Evolutionary conservation across 2,329 filamentous ascomycete species (phyloP).

Genomic region (Fusarium pseudonygamai): DNA sequence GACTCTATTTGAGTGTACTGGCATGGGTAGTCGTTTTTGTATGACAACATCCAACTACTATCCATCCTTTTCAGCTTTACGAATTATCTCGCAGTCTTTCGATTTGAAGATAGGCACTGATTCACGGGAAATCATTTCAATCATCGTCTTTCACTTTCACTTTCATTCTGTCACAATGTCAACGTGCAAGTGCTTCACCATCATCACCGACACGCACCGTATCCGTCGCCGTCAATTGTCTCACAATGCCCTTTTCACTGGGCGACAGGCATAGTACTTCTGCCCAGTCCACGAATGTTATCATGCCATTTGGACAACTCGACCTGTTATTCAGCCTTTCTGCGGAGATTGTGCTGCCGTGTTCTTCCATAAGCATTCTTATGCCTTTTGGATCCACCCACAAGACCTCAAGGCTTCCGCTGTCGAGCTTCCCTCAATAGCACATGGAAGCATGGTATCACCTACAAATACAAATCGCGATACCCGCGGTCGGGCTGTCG

Average conservation of each 20-base stretch:
- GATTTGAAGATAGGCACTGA: neutral
- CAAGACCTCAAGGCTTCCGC: constrained; percentile 23
- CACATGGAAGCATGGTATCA: neutral
- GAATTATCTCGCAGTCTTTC: neutral
- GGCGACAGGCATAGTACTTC: constrained; percentile 44
- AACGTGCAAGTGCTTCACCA: constrained; percentile 42
- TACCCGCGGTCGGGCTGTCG: neutral
- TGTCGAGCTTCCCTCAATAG: neutral
- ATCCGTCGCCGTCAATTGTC: constrained; percentile 4
- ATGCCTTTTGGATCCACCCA: constrained; percentile 33
- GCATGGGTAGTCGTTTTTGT: neutral
- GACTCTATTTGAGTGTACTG: neutral
- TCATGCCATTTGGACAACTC: constrained; percentile 40
- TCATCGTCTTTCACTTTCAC: neutral
- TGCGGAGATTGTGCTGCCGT: constrained; percentile 49
- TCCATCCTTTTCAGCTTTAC: neutral
- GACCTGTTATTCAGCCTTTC: constrained; percentile 37
- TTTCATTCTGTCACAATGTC: constrained; percentile 33
- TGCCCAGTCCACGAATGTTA: constrained; percentile 44
- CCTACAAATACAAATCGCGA: neutral
- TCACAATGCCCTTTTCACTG: constrained; percentile 30
- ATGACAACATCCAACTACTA: neutral
- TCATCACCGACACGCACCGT: neutral
- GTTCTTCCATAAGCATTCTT: constrained; percentile 34
- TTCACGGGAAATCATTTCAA: neutral